These are phyloP conservation scores for Venturia pyrina DNA, from an alignment of 2,329 filamentous ascomycete genomes.

Conservation along the genomic window DNA sequence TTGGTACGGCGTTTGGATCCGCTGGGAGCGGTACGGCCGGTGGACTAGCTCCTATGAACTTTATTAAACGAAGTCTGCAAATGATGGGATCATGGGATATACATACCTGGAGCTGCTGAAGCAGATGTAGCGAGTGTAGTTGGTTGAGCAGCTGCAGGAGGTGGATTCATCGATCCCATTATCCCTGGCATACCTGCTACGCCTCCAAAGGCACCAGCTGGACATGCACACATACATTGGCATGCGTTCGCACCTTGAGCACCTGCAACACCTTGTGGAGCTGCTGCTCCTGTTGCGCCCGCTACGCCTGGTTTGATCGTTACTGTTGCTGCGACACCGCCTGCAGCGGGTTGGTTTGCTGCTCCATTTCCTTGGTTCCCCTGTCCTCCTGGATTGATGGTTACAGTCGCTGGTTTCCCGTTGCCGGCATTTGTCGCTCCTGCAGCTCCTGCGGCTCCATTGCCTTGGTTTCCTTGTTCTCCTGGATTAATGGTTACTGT, in stretches of 20 bases:
- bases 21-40: not conserved
- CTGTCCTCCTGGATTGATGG: not conserved
- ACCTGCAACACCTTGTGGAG: constrained; percentile 8
- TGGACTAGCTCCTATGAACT: not conserved
- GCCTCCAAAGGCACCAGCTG: constrained; percentile 3
- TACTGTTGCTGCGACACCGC: not conserved
- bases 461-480: not conserved
- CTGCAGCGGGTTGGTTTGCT: not conserved
- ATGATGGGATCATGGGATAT: no score
- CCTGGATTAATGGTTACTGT: not conserved
- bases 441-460: not conserved
- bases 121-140: not conserved
- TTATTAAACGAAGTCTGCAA: not conserved
- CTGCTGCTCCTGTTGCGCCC: not conserved
- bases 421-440: not conserved
- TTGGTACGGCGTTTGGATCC: not conserved
- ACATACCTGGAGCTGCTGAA: not conserved
- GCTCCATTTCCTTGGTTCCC: not conserved
- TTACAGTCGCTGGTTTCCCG: not conserved
- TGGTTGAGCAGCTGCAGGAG: not conserved
- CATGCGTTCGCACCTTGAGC: constrained; percentile 11
- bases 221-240: constrained; percentile 10
- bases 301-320: not conserved
- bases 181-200: not conserved
- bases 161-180: constrained; percentile 8